Percentiles rank a stretch among this genome's conserved stretches.
Evolutionary conservation across 768 basidiomycete species (phyloP).

Genomic region (Boletus rubroflammeus): DNA sequence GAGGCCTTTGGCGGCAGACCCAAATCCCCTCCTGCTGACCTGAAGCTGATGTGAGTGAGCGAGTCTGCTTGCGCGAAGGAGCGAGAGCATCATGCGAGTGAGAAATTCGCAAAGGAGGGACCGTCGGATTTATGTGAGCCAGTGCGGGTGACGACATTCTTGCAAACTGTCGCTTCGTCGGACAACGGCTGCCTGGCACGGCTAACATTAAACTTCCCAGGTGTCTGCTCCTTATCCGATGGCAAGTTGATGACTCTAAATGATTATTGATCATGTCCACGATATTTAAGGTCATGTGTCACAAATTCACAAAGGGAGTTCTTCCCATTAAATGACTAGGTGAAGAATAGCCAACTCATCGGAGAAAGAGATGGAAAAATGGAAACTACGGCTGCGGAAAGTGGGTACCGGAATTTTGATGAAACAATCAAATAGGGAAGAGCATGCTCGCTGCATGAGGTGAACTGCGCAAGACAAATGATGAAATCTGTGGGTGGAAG

Average conservation of each 20-base stretch:
- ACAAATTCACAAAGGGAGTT: conserved; percentile 21
- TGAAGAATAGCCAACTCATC: conserved; percentile 16
- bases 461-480: conserved; percentile 28
- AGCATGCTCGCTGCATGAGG: conserved; percentile 16
- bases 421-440: conserved; percentile 10
- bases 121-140: neutral
- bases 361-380: conserved; percentile 5
- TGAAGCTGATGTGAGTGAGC: conserved; percentile 7
- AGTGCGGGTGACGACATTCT: conserved; percentile 19
- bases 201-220: too few species aligned
- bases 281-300: conserved; percentile 13
- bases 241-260: conserved; percentile 1
- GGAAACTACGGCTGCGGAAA: conserved; percentile 15
- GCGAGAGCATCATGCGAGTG: conserved; percentile 26
- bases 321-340: conserved; percentile 25
- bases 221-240: neutral
- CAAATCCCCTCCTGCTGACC: conserved; percentile 30
- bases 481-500: conserved; percentile 12
- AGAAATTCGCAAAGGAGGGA: neutral
- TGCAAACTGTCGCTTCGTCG: neutral
- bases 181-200: neutral
- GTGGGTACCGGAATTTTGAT: conserved; percentile 11
- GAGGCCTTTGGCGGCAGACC: conserved; percentile 69
- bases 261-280: conserved; percentile 16
- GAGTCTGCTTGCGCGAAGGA: conserved; percentile 32